phyloP scores from a whole-genome alignment of 257 asterid species.

The Solanum chmielewskii region DNA sequence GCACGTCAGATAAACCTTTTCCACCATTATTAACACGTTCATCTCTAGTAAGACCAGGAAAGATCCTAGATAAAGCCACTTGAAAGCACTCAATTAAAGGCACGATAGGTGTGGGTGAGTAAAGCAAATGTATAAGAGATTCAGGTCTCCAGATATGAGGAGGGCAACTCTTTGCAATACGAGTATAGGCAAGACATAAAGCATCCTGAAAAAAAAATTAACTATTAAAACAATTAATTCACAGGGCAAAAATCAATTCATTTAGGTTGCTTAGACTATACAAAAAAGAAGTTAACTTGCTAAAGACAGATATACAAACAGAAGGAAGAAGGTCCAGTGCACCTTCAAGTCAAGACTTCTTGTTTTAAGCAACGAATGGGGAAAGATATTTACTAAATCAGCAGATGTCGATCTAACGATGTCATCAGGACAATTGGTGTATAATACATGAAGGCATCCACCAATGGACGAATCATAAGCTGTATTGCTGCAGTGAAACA shows the following conservation, averaged over 20 bases:
- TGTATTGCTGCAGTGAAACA: constrained; percentile 43
- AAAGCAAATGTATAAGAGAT: constrained; percentile 55
- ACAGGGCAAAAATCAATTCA: not conserved
- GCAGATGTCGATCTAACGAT: constrained; percentile 69
- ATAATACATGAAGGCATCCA: constrained; percentile 62
- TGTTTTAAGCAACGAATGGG: constrained; percentile 59
- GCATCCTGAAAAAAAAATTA: constrained; percentile 43
- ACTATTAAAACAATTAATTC: not conserved
- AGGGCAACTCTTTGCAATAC: constrained; percentile 65
- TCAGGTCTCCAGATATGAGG: constrained; percentile 85
- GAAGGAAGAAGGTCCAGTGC: constrained; percentile 1
- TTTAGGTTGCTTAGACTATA: not conserved
- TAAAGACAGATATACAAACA: not conserved
- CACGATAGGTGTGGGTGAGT: constrained; percentile 34
- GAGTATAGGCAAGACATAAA: constrained; percentile 65
- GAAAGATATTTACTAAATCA: constrained; percentile 44
- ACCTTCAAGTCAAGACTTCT: constrained; percentile 82
- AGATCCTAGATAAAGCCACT: constrained; percentile 58
- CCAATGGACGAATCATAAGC: constrained; percentile 77
- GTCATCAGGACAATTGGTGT: constrained; percentile 65
- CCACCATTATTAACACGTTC: constrained; percentile 15
- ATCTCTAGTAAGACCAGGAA: constrained; percentile 39
- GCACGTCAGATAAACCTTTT: constrained; percentile 10
- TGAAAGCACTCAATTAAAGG: constrained; percentile 65
- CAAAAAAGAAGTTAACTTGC: not conserved